A percentile compares a stretch with the other conserved stretches of the same genome.
Conservation (phyloP, 129 eudicot genomes). For the Centella asiatica region DNA sequence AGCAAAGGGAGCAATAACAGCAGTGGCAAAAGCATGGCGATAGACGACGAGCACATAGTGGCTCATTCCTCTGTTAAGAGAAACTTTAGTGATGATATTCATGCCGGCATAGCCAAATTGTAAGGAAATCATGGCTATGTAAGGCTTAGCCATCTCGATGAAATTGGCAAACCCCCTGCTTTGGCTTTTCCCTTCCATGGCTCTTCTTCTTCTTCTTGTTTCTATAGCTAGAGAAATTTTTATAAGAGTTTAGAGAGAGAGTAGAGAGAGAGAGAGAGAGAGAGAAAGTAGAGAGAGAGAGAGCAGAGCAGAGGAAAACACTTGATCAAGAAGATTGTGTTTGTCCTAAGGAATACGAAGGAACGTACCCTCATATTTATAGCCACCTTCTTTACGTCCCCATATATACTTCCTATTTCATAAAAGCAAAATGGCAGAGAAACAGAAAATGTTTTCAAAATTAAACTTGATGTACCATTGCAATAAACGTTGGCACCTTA, state of each 20-base stretch:
- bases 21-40: slow-evolving; percentile 92
- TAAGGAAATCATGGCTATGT: slow-evolving; percentile 82
- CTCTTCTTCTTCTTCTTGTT: slow-evolving; percentile 12
- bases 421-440: no score
- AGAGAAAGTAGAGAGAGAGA: not conserved
- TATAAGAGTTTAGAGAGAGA: not conserved
- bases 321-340: slow-evolving; percentile 48
- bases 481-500: no score
- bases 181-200: slow-evolving; percentile 61
- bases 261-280: slow-evolving; percentile 8
- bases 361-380: slow-evolving; percentile 40
- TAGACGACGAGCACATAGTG: slow-evolving; percentile 92
- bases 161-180: slow-evolving; percentile 43
- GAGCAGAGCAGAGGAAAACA: slow-evolving; percentile 50
- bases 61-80: slow-evolving; percentile 84
- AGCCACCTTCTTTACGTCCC: no score
- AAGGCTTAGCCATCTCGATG: slow-evolving; percentile 57
- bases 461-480: no score
- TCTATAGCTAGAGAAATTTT: not conserved
- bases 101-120: slow-evolving; percentile 97
- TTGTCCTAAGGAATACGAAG: slow-evolving; percentile 42
- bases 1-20: slow-evolving; percentile 86
- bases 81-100: slow-evolving; percentile 88
- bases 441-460: no score
- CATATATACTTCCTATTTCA: no score